Evolutionary conservation across 257 asterid species (phyloP).

Genomic region (Capsicum pubescens): DNA sequence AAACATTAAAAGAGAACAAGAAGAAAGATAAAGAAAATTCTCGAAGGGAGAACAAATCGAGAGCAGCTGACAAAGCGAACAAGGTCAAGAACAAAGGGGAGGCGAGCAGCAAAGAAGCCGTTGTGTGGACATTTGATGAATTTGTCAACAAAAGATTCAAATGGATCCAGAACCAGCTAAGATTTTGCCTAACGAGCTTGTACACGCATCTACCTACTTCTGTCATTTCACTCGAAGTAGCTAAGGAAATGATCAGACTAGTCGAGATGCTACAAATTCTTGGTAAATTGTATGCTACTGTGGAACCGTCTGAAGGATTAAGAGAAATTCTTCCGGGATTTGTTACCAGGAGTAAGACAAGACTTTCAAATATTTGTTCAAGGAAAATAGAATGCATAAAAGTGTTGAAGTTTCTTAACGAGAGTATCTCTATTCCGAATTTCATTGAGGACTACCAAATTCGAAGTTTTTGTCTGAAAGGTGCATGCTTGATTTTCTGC

Average conservation of each 20-base stretch:
- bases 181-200: constrained; percentile 40
- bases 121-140: constrained; percentile 52
- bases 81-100: not conserved
- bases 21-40: constrained; percentile 30
- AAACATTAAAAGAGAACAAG: constrained; percentile 34
- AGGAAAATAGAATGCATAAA: constrained; percentile 36
- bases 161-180: constrained; percentile 20
- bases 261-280: constrained; percentile 36
- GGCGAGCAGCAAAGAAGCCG: not conserved
- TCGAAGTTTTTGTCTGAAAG: constrained; percentile 40
- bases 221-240: constrained; percentile 39
- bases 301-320: constrained; percentile 21
- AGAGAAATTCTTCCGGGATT: constrained; percentile 15
- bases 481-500: constrained; percentile 51
- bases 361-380: not conserved
- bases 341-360: not conserved
- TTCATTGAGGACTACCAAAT: constrained; percentile 7
- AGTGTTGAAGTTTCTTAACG: constrained; percentile 32
- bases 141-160: constrained; percentile 38
- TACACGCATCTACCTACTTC: constrained; percentile 55
- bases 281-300: constrained; percentile 20
- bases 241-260: constrained; percentile 38
- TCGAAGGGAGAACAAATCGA: not conserved
- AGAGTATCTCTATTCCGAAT: constrained; percentile 37
- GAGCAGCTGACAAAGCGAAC: not conserved